Percentiles rank a stretch among this genome's conserved stretches.
Conservation (phyloP, 768 basidiomycete genomes). For the Psilocybe subaeruginosa region DNA sequence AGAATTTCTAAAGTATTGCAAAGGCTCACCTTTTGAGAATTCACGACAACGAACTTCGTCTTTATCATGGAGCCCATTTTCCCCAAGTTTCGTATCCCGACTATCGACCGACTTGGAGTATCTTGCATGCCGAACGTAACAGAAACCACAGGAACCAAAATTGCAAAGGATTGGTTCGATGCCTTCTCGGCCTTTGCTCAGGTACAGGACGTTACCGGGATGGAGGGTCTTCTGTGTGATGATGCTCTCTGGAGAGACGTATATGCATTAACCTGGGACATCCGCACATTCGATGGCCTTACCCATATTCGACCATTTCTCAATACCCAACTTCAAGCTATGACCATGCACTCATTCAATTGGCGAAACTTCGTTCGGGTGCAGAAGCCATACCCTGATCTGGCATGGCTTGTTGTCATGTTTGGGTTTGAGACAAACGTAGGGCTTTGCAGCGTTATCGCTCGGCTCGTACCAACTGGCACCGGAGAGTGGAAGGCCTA, state of each 20-base stretch:
- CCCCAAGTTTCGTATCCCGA: conserved; percentile 30
- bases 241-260: conserved; percentile 53
- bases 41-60: too few relatives aligned
- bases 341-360: conserved; percentile 22
- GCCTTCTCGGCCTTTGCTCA: conserved; percentile 18
- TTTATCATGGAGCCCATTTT: background rate
- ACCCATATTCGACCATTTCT: conserved; percentile 42
- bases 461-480: conserved; percentile 50
- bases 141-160: conserved; percentile 20
- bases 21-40: too few relatives aligned
- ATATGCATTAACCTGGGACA: conserved; percentile 54
- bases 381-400: conserved; percentile 47
- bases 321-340: conserved; percentile 33
- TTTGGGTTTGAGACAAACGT: conserved; percentile 59
- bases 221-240: conserved; percentile 24
- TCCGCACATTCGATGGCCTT: conserved; percentile 47
- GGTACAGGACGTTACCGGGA: conserved; percentile 16
- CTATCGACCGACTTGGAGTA: conserved; percentile 28
- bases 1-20: too few relatives aligned
- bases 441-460: conserved; percentile 55
- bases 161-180: conserved; percentile 34
- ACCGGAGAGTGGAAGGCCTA: conserved; percentile 59
- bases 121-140: conserved; percentile 20
- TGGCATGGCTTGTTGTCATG: conserved; percentile 58
- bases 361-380: conserved; percentile 24